Conservation (phyloP, 176 grass and related monocot species). For the Typha latifolia region DNA sequence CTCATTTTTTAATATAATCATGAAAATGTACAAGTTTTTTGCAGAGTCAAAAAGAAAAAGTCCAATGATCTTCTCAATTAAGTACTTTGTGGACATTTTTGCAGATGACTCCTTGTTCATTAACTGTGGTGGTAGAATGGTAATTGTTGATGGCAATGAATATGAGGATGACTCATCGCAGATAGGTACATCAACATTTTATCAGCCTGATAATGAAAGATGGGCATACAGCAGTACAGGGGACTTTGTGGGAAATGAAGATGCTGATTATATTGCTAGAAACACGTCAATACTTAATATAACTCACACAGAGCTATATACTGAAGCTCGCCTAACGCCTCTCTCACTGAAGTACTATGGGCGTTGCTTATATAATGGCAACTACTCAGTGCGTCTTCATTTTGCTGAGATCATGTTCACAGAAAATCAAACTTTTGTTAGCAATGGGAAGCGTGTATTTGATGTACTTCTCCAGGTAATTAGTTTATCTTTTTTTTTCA, state of each 20-base stretch:
- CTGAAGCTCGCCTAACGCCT: conserved; percentile 64
- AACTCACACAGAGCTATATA: conserved; percentile 53
- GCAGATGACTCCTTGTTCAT: conserved; percentile 77
- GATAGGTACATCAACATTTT: conserved; percentile 61
- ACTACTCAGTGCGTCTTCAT: conserved; percentile 56
- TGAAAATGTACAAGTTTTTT: neutral
- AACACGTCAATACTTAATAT: conserved; percentile 42
- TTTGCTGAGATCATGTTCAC: conserved; percentile 91
- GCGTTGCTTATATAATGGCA: conserved; percentile 67
- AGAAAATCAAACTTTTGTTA: conserved; percentile 56
- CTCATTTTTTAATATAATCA: conserved; percentile 7
- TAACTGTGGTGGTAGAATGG: conserved; percentile 67
- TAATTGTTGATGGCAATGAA: conserved; percentile 25
- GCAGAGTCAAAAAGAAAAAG: too few relatives aligned
- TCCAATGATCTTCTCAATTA: too few relatives aligned
- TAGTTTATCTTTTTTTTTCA: neutral
- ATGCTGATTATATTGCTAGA: conserved; percentile 55
- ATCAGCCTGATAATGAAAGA: conserved; percentile 24
- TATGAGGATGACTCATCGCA: conserved; percentile 61
- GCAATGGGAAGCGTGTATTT: conserved; percentile 65
- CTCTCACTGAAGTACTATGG: conserved; percentile 85
- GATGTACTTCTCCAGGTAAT: conserved; percentile 85
- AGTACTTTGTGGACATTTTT: conserved; percentile 3
- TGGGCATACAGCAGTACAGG: conserved; percentile 93
- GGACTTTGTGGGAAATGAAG: conserved; percentile 58